Conservation (phyloP, 1,284 basidiomycete genomes). For the Violaceomyces palustris region DNA sequence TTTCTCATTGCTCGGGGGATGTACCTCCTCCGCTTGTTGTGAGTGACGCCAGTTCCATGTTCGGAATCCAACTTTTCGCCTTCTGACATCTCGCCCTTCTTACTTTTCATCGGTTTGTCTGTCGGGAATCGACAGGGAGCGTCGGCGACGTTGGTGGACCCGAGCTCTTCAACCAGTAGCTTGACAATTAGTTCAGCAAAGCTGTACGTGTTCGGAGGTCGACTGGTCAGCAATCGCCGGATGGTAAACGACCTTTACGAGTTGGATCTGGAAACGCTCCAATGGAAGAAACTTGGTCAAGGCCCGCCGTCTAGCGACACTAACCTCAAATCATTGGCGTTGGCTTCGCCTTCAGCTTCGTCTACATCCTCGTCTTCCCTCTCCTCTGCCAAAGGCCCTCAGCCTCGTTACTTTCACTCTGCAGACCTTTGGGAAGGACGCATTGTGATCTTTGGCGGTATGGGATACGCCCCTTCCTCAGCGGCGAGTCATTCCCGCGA, state of each 20-base stretch:
- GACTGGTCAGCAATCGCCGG: slow-evolving; percentile 40
- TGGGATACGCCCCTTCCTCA: slow-evolving; percentile 28
- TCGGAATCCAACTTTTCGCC: not conserved
- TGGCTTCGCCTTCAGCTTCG: not conserved
- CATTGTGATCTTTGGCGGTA: slow-evolving; percentile 45
- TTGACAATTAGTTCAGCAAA: too few relatives aligned
- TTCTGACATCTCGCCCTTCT: not conserved
- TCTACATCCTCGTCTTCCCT: slow-evolving; percentile 1
- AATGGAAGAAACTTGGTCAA: slow-evolving; percentile 19
- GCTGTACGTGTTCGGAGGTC: slow-evolving; percentile 44
- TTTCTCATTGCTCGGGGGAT: slow-evolving; percentile 32
- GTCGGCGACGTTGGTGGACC: slow-evolving; percentile 39
- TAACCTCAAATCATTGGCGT: not conserved
- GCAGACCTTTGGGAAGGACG: slow-evolving; percentile 43
- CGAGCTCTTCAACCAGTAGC: not conserved
- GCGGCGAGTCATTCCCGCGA: not conserved
- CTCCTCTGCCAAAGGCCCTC: slow-evolving; percentile 12
- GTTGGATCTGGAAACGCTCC: slow-evolving; percentile 35
- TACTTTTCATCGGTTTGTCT: not conserved
- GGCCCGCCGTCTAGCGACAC: not conserved
- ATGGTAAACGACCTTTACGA: slow-evolving; percentile 44
- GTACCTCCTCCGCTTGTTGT: slow-evolving; percentile 43
- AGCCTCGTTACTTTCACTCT: slow-evolving; percentile 47
- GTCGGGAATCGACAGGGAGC: slow-evolving; percentile 18
- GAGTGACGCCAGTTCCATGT: slow-evolving; percentile 3